Evolutionary conservation across 305 asterid genomes (phyloP).

Genomic region (Salvia sclarea): DNA sequence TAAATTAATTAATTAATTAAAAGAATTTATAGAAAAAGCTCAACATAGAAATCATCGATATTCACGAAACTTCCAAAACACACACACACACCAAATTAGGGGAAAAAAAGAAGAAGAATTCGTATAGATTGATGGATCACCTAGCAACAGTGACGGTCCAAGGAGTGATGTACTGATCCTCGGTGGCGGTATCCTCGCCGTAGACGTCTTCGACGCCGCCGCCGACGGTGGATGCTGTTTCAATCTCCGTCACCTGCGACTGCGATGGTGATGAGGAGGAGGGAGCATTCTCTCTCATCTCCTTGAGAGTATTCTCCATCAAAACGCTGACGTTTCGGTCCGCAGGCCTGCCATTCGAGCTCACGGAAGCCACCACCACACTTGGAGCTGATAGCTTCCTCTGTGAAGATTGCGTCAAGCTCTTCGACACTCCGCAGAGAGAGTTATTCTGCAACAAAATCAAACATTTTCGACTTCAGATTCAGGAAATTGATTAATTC

Average conservation of each 20-base stretch:
- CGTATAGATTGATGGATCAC: slow-evolving; percentile 46
- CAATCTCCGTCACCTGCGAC: slow-evolving; percentile 43
- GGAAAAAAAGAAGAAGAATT: too few species aligned
- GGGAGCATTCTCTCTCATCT: slow-evolving; percentile 51
- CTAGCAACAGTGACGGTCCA: slow-evolving; percentile 97
- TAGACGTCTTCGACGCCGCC: slow-evolving; percentile 93
- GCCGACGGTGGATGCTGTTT: slow-evolving; percentile 53
- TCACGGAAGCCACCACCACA: slow-evolving; percentile 50
- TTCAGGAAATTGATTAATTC: slow-evolving; percentile 16
- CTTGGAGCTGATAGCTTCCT: slow-evolving; percentile 50
- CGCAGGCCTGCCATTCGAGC: slow-evolving; percentile 62
- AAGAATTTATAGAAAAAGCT: not conserved
- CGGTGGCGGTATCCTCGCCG: slow-evolving; percentile 95
- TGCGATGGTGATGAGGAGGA: slow-evolving; percentile 30
- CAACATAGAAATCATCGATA: slow-evolving; percentile 40
- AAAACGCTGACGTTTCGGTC: slow-evolving; percentile 70
- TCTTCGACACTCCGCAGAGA: slow-evolving; percentile 58
- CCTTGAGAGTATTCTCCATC: slow-evolving; percentile 65
- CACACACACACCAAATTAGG: too few species aligned
- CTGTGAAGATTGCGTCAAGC: slow-evolving; percentile 49
- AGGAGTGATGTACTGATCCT: slow-evolving; percentile 92
- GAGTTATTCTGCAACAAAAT: slow-evolving; percentile 58
- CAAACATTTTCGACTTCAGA: not conserved
- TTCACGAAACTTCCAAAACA: slow-evolving; percentile 10
- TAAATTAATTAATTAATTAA: not conserved